Percentiles rank a stretch among this genome's conserved stretches.
phyloP scores from a whole-genome alignment of 1,284 basidiomycete species.

The Mrakiaceae sp. region DNA sequence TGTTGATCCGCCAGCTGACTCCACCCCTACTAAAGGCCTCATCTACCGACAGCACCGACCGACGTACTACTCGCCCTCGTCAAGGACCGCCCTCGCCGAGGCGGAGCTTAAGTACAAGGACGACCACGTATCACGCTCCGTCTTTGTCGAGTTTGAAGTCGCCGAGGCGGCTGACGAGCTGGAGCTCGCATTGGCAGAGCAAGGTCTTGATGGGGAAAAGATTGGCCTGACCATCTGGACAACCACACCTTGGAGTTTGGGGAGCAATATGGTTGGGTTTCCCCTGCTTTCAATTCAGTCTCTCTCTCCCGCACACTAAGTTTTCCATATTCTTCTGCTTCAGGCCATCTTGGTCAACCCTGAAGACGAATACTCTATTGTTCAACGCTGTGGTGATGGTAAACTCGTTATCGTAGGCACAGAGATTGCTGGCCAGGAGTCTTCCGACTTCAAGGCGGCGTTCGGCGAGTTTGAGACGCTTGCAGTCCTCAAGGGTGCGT shows the following conservation, averaged over 20 bases:
- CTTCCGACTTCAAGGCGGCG: not conserved
- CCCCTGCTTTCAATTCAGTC: conserved; percentile 21
- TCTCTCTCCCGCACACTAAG: conserved; percentile 9
- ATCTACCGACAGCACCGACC: conserved; percentile 82
- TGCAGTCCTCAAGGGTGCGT: too few species aligned
- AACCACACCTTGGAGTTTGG: conserved; percentile 95
- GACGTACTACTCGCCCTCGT: conserved; percentile 92
- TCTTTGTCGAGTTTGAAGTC: conserved; percentile 70
- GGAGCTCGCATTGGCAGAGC: conserved; percentile 19
- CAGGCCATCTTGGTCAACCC: conserved; percentile 77
- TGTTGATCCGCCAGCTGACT: not conserved
- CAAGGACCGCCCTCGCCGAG: conserved; percentile 86
- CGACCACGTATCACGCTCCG: conserved; percentile 74
- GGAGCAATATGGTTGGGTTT: conserved; percentile 71
- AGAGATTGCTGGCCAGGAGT: conserved; percentile 33
- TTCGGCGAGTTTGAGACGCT: too few species aligned
- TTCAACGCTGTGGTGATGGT: conserved; percentile 32
- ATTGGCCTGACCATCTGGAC: conserved; percentile 84
- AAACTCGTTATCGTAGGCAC: conserved; percentile 53
- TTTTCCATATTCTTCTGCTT: not conserved
- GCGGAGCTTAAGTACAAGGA: conserved; percentile 88
- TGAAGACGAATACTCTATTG: conserved; percentile 59
- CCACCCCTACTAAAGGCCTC: conserved; percentile 42
- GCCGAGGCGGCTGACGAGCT: conserved; percentile 24
- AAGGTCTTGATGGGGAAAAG: conserved; percentile 19